Percentiles rank a stretch among this genome's conserved stretches.
Conservation (phyloP, 2,329 filamentous ascomycete genomes). For the Penicillium sp. region DNA sequence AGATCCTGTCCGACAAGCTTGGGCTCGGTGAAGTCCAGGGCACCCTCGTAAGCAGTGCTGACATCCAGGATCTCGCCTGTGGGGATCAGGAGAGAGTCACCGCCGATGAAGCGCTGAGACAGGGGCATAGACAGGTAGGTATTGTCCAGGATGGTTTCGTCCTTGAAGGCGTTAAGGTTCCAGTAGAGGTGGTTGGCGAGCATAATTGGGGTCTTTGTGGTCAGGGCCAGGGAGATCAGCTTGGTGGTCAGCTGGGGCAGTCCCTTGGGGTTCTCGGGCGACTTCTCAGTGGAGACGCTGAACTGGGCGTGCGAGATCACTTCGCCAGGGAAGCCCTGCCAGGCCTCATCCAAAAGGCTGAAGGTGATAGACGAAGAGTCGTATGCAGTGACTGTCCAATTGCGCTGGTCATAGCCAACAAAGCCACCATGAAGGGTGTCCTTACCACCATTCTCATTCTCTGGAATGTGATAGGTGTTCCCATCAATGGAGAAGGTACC, state of each 20-base stretch:
- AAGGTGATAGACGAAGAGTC: constrained; percentile 48
- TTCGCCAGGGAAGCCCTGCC: constrained; percentile 49
- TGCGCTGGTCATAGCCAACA: constrained; percentile 50
- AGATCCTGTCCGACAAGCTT: constrained; percentile 77
- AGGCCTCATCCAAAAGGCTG: constrained; percentile 45
- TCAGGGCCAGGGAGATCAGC: constrained; percentile 47
- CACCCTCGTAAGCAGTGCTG: constrained; percentile 64
- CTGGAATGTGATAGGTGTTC: constrained; percentile 48
- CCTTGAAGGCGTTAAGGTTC: constrained; percentile 53
- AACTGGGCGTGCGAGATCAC: constrained; percentile 50
- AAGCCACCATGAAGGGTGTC: constrained; percentile 56
- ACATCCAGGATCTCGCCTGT: constrained; percentile 74
- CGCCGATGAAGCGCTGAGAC: constrained; percentile 46
- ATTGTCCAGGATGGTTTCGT: constrained; percentile 44
- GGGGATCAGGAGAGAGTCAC: constrained; percentile 67
- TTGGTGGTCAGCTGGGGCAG: constrained; percentile 46
- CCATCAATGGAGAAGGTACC: constrained; percentile 55
- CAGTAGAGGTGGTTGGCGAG: constrained; percentile 54
- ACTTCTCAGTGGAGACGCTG: constrained; percentile 41
- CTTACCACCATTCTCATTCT: constrained; percentile 53
- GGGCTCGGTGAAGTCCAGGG: constrained; percentile 67
- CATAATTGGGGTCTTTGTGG: constrained; percentile 52
- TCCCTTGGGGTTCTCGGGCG: constrained; percentile 40
- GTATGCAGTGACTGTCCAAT: constrained; percentile 50
- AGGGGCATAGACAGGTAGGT: constrained; percentile 49